Evolutionary conservation across 1,284 basidiomycete genomes (phyloP).

Genomic region (Veloboletus limbatus): DNA sequence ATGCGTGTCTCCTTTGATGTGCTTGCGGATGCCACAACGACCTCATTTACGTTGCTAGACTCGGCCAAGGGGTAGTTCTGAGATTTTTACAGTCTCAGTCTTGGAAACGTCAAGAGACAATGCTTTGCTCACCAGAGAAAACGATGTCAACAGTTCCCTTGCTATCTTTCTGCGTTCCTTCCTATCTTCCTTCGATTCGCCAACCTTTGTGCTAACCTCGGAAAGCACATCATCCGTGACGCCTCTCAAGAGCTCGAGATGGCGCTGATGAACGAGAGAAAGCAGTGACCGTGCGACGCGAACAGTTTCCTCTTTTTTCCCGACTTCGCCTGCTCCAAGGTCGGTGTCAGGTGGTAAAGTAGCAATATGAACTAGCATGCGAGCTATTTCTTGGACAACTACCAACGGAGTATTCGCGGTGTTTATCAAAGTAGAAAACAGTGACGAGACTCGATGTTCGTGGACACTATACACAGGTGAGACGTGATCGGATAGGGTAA

Average conservation of each 20-base stretch:
- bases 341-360: constrained; percentile 11
- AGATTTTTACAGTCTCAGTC: neutral
- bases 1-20: constrained; percentile 49
- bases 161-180: constrained; percentile 41
- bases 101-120: neutral
- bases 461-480: constrained; percentile 39
- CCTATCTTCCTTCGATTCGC: constrained; percentile 36
- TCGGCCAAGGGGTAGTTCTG: constrained; percentile 33
- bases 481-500: neutral
- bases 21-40: constrained; percentile 54
- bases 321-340: constrained; percentile 7
- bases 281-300: constrained; percentile 35
- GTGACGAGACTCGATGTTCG: constrained; percentile 36
- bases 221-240: constrained; percentile 39
- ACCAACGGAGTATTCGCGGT: constrained; percentile 36
- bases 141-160: constrained; percentile 52
- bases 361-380: constrained; percentile 36
- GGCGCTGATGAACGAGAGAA: constrained; percentile 49
- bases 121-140: constrained; percentile 47
- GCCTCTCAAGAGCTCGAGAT: constrained; percentile 46
- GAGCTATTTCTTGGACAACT: constrained; percentile 38
- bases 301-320: constrained; percentile 13
- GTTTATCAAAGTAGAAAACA: constrained; percentile 48
- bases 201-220: constrained; percentile 30
- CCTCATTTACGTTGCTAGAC: constrained; percentile 37